Evolutionary conservation across 352 stramenopile genomes (phyloP), one percentile per base, ranked within the genome.

Genomic region (Phytophthora macrochlamydospora): DNA sequence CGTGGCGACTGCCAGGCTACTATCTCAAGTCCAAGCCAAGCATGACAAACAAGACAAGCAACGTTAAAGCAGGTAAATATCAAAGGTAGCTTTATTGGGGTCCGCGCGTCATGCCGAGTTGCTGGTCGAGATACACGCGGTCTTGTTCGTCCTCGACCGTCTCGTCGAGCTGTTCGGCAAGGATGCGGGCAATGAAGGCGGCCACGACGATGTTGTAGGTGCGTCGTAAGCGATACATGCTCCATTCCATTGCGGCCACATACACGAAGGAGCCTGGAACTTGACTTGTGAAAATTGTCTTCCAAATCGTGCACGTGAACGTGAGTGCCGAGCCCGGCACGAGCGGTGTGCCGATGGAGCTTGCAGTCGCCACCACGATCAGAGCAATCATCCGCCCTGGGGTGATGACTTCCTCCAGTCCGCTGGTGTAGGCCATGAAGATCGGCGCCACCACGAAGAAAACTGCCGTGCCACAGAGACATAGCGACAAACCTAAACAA

Each of bases 161-260:
- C 78, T 92, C 83, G 43, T 90, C 81, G 18, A 92, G 62, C 35
- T 92, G 79, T 56, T 92, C 83, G 6, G 81, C 83, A 53, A 92
- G 75, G 38, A 92, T 82, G 8, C 81, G 76, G 14, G 81, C 81
- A 30, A 89, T 85, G 61, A 90, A 87, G 7, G 76, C 76, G n/a
- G 85, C 70, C 29, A 85, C 65, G n/a, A 86, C 74, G 56, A 88
- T 75, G 69, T 92, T 92, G 54, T 82, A 77, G 7, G 79, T 76
- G 42, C 79, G 79, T 4, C 80, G 78, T 29, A 91, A 72, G 37
- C 83, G 83, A 74, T 69, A 52, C 38, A 79, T 79, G 50, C 81
- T 58, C 80, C 80, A 90, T 57, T 91, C 78, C 67, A 83, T 78
- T 7, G 59, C 53, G 7, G 69, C 59, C 44, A 88, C 62, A 51